A percentile compares a stretch with the other conserved stretches of the same genome.
Conservation (phyloP, 441 rosid genomes). For the Gossypium aridum region DNA sequence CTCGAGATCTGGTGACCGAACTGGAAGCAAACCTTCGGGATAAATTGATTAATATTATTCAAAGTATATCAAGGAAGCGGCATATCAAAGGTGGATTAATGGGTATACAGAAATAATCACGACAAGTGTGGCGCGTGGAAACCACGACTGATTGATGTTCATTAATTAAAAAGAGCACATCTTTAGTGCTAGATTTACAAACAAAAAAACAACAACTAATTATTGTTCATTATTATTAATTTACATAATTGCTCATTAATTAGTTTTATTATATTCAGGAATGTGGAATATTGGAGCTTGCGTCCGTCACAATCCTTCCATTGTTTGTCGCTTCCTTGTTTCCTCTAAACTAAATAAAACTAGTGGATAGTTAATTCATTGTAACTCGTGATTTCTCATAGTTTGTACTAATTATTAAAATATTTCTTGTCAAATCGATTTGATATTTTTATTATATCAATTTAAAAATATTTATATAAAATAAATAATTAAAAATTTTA, state of each 20-base stretch:
- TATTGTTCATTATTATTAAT: background rate
- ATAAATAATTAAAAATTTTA: too few relatives aligned
- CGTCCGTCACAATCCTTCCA: background rate
- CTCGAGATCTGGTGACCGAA: background rate
- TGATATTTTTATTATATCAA: too few relatives aligned
- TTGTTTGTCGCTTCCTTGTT: background rate
- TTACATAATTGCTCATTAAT: background rate
- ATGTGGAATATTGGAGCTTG: constrained; percentile 3
- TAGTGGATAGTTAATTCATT: too few relatives aligned
- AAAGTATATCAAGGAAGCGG: background rate
- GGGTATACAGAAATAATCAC: background rate
- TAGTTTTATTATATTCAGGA: background rate
- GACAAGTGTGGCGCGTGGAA: background rate
- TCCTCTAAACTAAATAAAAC: background rate
- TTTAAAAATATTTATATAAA: too few relatives aligned
- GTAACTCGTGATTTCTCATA: too few relatives aligned
- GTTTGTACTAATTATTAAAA: too few relatives aligned
- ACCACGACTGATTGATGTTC: background rate
- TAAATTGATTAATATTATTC: background rate
- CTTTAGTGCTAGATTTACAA: background rate
- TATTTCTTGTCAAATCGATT: too few relatives aligned
- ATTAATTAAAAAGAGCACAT: background rate
- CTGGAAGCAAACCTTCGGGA: background rate
- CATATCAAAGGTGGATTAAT: background rate
- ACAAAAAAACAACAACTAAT: background rate